Base-by-base conservation (phyloP, 2,329 filamentous ascomycete genomes). In the Diaporthe destruens region DNA sequence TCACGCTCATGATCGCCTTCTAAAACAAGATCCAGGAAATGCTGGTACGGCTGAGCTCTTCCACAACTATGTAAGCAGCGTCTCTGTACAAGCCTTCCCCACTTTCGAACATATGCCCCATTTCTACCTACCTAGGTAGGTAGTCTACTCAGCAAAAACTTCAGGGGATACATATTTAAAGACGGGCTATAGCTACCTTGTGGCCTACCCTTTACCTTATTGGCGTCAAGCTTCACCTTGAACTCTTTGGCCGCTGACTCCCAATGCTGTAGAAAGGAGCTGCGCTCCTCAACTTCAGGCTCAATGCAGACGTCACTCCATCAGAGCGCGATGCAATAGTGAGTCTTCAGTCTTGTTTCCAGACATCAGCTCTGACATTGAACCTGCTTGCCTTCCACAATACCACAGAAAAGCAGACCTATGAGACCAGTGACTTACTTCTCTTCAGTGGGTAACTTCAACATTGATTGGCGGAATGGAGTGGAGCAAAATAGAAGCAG, bases 1-100 rank as follows among this genome's bases (percentile, higher is more conserved):
- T 2, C 77, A 87, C 4, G 84, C 88, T 74, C 88, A 91, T 75
- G 87, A 90, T 73, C 82, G 85, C 7, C 80, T 84, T 73, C 77
- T 87, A 51, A 75, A 76, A 16, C 76, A 75, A 1, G 56, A 72
- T 6, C 54, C 71, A 66, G 47, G 29, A 12, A 74, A 66, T 25
- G 75, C n/a, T 29, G 79, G 80, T 39, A 73, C 75, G 16, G 76
- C 78, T 25, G 85, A 85, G 75, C 78, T 81, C 14, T 84, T 84
- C 63, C 87, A 89, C 78, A 85, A 82, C 80, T 85, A 83, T 71
- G 29, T 29, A 29, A 29, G 29, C 29, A 29, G 29, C 29, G 2
- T 29, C 5, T 29, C 2, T 29, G 5, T 29, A 29, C 29, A 29
- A 29, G 29, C 29, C 29, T 29, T 29, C 29, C 29, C 2, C 29